Evolutionary conservation across 169 alveolate genomes (phyloP).

Genomic region (Nephromyces sp.): DNA sequence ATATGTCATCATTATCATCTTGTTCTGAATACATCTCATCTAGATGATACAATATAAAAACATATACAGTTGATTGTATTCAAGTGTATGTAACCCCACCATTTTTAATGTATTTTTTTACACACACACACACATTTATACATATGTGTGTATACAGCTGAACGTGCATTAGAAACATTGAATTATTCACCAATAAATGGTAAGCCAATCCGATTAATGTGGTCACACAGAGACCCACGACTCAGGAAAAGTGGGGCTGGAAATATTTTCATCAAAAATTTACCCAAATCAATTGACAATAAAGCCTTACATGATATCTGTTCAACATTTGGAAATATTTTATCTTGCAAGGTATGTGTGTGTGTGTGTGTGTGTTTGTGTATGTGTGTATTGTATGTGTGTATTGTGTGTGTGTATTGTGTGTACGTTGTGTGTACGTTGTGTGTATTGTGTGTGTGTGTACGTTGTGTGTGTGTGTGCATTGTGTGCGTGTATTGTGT

Average conservation of each 20-base stretch:
- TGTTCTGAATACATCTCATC: too few species aligned
- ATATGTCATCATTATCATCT: too few species aligned
- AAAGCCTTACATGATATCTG: conserved; percentile 85
- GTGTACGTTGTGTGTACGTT: too few species aligned
- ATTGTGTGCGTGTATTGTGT: too few species aligned
- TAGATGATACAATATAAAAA: too few species aligned
- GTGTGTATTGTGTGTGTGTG: too few species aligned
- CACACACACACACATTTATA: not conserved
- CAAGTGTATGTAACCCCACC: too few species aligned
- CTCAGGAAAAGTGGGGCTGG: conserved; percentile 84
- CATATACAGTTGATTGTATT: too few species aligned
- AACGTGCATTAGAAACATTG: conserved; percentile 80
- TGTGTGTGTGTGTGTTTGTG: conserved; percentile 1
- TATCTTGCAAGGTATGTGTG: conserved; percentile 83
- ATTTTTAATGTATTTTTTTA: too few species aligned
- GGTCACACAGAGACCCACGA: conserved; percentile 72
- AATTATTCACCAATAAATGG: conserved; percentile 82
- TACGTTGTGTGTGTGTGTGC: too few species aligned
- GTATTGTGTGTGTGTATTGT: too few species aligned
- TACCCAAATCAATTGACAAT: conserved; percentile 81
- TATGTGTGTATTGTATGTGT: too few species aligned
- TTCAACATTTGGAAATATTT: conserved; percentile 82
- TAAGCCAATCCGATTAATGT: conserved; percentile 77
- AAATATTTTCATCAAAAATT: conserved; percentile 85
- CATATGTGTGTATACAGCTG: conserved; percentile 50